Percentiles rank a stretch among this genome's conserved stretches.
Evolutionary conservation across 2,329 filamentous ascomycete genomes (phyloP).

Genomic region (Pyrenochaeta sp.): DNA sequence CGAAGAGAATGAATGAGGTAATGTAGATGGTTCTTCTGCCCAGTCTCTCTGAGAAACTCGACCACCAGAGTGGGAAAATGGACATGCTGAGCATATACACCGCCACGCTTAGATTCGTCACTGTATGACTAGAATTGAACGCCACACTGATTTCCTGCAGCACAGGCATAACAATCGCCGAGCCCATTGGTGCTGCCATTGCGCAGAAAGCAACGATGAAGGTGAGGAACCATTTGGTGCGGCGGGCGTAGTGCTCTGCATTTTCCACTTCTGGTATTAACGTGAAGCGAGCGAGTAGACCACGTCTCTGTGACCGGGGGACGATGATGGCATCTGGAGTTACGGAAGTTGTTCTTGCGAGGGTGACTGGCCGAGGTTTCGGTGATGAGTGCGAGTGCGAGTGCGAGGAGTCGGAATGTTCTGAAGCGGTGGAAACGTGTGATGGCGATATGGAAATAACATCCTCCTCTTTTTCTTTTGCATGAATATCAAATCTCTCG

Average conservation of each 20-base stretch:
- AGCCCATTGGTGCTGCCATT: slow-evolving; percentile 81
- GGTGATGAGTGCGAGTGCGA: background rate
- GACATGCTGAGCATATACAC: slow-evolving; percentile 53
- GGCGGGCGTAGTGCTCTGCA: slow-evolving; percentile 74
- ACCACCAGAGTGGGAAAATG: slow-evolving; percentile 53
- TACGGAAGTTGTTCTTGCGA: slow-evolving; percentile 41
- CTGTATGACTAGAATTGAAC: slow-evolving; percentile 39
- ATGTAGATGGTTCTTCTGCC: slow-evolving; percentile 49
- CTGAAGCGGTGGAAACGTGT: slow-evolving; percentile 28
- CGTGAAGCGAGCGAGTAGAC: slow-evolving; percentile 73
- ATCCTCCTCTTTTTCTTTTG: slow-evolving; percentile 17
- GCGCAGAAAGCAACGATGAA: slow-evolving; percentile 77
- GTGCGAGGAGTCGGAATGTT: slow-evolving; percentile 19
- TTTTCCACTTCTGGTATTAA: slow-evolving; percentile 80
- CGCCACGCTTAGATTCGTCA: slow-evolving; percentile 51
- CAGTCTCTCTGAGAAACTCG: slow-evolving; percentile 46
- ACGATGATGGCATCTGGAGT: slow-evolving; percentile 55
- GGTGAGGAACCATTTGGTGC: slow-evolving; percentile 86
- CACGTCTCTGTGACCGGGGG: slow-evolving; percentile 66
- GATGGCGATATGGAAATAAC: slow-evolving; percentile 32
- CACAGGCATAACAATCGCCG: slow-evolving; percentile 76
- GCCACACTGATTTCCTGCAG: slow-evolving; percentile 43
- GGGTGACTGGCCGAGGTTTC: slow-evolving; percentile 20
- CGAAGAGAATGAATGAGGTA: slow-evolving; percentile 43
- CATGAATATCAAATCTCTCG: slow-evolving; percentile 7